Evolutionary conservation across 176 grass and related monocot species (phyloP).

Genomic region (Aegilops sharonensis): DNA sequence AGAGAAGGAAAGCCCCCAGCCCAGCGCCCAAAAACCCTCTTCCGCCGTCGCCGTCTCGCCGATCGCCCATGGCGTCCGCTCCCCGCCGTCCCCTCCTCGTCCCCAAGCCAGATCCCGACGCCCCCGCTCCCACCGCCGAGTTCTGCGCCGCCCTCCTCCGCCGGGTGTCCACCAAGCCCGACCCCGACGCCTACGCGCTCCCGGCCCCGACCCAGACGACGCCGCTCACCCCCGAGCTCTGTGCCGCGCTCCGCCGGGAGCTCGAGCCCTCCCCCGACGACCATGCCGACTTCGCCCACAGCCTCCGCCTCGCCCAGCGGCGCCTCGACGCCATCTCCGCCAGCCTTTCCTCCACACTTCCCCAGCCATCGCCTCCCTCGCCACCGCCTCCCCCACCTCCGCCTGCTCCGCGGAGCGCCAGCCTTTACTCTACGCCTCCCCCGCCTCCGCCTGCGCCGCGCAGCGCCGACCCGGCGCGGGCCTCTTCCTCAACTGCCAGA

Average conservation of each 20-base stretch:
- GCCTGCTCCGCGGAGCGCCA: too few species aligned
- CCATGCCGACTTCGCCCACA: conserved; percentile 2
- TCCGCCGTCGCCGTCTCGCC: neutral
- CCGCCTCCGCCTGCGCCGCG: neutral
- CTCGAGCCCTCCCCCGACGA: conserved; percentile 34
- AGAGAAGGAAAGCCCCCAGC: neutral
- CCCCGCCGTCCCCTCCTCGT: neutral
- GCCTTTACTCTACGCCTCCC: neutral
- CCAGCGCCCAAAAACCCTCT: neutral
- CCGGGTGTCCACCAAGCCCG: neutral
- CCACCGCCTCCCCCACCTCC: neutral
- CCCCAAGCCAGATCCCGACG: conserved; percentile 30
- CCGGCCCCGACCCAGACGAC: neutral
- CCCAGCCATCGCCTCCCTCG: neutral
- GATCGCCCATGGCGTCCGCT: neutral
- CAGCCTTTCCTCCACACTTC: neutral
- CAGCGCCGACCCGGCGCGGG: neutral
- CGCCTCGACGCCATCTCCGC: conserved; percentile 11
- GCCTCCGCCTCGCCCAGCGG: conserved; percentile 30
- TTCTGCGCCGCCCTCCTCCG: neutral
- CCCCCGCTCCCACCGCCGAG: neutral
- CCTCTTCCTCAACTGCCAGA: neutral
- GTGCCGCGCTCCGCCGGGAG: neutral
- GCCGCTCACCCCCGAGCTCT: conserved; percentile 5
- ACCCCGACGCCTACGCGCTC: neutral